Conservation (phyloP, 2,329 filamentous ascomycete genomes). For the Trichoderma sp. region DNA sequence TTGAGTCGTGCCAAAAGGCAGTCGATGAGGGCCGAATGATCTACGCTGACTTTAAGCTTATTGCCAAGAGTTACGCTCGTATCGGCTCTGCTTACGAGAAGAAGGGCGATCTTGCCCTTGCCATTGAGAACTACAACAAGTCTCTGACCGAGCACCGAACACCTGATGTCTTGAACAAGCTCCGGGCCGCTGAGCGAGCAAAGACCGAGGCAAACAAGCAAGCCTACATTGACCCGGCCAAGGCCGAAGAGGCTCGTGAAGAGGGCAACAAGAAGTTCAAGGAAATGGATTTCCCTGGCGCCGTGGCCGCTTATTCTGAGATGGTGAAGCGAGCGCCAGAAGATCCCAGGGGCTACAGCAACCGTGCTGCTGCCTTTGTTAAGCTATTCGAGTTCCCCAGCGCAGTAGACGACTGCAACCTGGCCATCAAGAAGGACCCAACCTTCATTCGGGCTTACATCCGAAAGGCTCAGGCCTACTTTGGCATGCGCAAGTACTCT, state of each 20-base stretch:
- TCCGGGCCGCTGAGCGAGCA: constrained; percentile 85
- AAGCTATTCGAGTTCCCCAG: constrained; percentile 96
- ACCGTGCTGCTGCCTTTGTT: constrained; percentile 94
- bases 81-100: constrained; percentile 96
- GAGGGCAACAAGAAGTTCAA: constrained; percentile 98
- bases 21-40: constrained; percentile 87
- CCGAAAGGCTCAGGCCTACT: constrained; percentile 92
- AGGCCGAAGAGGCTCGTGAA: constrained; percentile 94
- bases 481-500: constrained; percentile 98
- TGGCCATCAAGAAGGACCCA: constrained; percentile 86
- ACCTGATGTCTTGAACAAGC: constrained; percentile 89
- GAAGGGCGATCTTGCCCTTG: constrained; percentile 74
- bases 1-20: constrained; percentile 85
- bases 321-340: constrained; percentile 96
- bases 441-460: constrained; percentile 96
- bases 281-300: constrained; percentile 90
- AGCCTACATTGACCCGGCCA: constrained; percentile 85
- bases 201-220: constrained; percentile 76
- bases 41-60: constrained; percentile 95
- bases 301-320: constrained; percentile 91
- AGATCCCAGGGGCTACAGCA: constrained; percentile 93
- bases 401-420: constrained; percentile 89
- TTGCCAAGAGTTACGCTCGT: constrained; percentile 96
- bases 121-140: constrained; percentile 88
- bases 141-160: constrained; percentile 96